phyloP scores from a whole-genome alignment of 2,329 filamentous ascomycete species.

The Knoxdaviesia capensis region DNA sequence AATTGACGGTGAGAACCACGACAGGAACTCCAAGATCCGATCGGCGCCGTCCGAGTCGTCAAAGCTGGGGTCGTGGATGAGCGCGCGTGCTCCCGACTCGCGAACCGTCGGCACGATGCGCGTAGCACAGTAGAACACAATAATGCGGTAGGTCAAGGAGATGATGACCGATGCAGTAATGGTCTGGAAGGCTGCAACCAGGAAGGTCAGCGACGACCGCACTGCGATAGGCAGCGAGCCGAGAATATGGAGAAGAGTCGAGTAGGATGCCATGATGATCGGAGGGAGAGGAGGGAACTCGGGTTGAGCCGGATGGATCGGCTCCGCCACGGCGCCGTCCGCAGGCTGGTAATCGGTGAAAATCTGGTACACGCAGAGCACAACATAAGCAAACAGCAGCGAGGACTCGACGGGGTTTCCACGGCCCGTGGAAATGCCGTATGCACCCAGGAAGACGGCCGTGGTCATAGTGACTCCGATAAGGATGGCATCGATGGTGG shows the following conservation, averaged over 20 bases:
- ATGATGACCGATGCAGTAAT: conserved; percentile 94
- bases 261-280: conserved; percentile 96
- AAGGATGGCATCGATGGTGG: conserved; percentile 76
- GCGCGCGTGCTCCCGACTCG: conserved; percentile 62
- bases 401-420: conserved; percentile 93
- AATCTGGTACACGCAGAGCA: conserved; percentile 98
- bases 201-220: conserved; percentile 65
- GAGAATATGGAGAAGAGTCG: conserved; percentile 68
- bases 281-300: conserved; percentile 93
- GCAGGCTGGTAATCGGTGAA: conserved; percentile 90
- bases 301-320: conserved; percentile 37
- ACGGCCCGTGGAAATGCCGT: conserved; percentile 82
- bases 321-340: conserved; percentile 33
- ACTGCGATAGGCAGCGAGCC: conserved; percentile 68
- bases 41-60: conserved; percentile 73
- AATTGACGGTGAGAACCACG: conserved; percentile 88
- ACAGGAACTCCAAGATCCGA: conserved; percentile 62
- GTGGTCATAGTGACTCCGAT: conserved; percentile 89
- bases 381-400: conserved; percentile 85
- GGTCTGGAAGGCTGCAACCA: conserved; percentile 82
- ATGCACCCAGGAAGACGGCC: conserved; percentile 77
- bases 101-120: conserved; percentile 88
- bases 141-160: conserved; percentile 77
- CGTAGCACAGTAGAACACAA: conserved; percentile 88
- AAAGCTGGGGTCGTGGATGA: conserved; percentile 68